Conservation (phyloP, 306 rosid species). For the Urtica urens region DNA sequence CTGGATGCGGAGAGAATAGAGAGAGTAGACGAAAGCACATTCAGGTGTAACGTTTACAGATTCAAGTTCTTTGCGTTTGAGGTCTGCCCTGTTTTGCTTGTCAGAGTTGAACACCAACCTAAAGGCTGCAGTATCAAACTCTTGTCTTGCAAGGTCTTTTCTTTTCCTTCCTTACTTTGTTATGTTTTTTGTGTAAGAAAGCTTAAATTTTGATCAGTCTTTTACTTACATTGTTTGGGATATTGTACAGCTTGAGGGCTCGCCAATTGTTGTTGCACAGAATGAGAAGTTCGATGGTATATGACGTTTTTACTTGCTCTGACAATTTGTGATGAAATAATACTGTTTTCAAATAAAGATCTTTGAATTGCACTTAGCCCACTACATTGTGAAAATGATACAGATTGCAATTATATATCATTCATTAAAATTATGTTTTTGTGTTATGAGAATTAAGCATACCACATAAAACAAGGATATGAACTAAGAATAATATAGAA, state of each 20-base stretch:
- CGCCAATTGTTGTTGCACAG: conserved; percentile 73
- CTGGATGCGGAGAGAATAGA: conserved; percentile 96
- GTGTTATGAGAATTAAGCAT: too few species aligned
- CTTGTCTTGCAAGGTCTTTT: conserved; percentile 77
- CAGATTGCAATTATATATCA: too few species aligned
- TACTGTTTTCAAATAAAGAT: too few species aligned
- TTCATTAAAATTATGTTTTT: too few species aligned
- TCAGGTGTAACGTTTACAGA: conserved; percentile 74
- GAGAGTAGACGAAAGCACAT: conserved; percentile 72
- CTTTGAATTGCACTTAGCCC: too few species aligned
- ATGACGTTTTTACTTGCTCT: not conserved
- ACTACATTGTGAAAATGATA: too few species aligned
- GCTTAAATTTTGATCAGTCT: too few species aligned
- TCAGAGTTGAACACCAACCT: conserved; percentile 72
- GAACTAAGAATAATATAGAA: too few species aligned
- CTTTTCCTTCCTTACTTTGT: not conserved
- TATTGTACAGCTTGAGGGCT: conserved; percentile 70
- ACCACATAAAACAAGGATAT: too few species aligned
- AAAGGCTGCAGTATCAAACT: conserved; percentile 80
- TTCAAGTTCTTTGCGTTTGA: conserved; percentile 75
- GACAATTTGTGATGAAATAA: too few species aligned
- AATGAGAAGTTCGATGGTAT: conserved; percentile 84
- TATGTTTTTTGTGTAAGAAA: not conserved
- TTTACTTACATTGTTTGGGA: not conserved
- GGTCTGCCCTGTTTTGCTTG: conserved; percentile 84